Conservation (phyloP, 805 yeast species). For the Cyberlindnera xylosilytica region DNA sequence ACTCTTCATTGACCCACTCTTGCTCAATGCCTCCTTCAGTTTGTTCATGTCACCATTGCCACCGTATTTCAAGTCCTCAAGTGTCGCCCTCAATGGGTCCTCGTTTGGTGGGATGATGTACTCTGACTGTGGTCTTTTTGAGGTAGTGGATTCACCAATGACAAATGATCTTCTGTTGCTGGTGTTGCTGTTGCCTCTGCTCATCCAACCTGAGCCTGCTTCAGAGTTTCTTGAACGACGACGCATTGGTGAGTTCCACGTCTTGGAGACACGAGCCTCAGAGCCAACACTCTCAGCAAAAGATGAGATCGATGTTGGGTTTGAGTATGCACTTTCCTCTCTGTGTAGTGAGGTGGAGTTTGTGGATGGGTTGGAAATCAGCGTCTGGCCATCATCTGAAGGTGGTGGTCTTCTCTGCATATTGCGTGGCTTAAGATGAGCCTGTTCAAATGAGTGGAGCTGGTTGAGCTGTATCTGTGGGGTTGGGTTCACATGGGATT, state of each 20-base stretch:
- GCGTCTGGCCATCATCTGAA: constrained; percentile 29
- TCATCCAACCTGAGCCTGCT: constrained; percentile 14
- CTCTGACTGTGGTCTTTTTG: constrained; percentile 2
- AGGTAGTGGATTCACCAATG: constrained; percentile 12
- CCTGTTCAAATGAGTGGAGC: constrained; percentile 12
- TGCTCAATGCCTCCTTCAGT: constrained; percentile 31
- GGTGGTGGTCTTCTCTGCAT: constrained; percentile 29
- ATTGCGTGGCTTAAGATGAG: constrained; percentile 7
- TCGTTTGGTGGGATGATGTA: constrained; percentile 20
- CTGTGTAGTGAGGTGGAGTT: constrained; percentile 19
- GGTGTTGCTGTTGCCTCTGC: constrained; percentile 11
- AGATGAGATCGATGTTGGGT: constrained; percentile 29
- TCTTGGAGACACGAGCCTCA: constrained; percentile 24
- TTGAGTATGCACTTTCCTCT: constrained; percentile 26
- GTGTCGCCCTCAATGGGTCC: constrained; percentile 54
- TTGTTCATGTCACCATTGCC: constrained; percentile 41
- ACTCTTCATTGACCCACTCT: constrained; percentile 13
- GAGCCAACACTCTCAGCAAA: constrained; percentile 25
- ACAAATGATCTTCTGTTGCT: constrained; percentile 25
- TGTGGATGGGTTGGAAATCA: constrained; percentile 27
- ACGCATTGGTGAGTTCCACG: constrained; percentile 30
- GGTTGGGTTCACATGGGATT: constrained; percentile 1
- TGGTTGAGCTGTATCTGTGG: constrained; percentile 10
- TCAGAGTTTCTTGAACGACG: constrained; percentile 28
- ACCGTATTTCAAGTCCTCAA: constrained; percentile 41